These are phyloP conservation scores for Uncinocarpus reesii DNA, from an alignment of 2,329 filamentous ascomycete genomes.

Conservation along the genomic window DNA sequence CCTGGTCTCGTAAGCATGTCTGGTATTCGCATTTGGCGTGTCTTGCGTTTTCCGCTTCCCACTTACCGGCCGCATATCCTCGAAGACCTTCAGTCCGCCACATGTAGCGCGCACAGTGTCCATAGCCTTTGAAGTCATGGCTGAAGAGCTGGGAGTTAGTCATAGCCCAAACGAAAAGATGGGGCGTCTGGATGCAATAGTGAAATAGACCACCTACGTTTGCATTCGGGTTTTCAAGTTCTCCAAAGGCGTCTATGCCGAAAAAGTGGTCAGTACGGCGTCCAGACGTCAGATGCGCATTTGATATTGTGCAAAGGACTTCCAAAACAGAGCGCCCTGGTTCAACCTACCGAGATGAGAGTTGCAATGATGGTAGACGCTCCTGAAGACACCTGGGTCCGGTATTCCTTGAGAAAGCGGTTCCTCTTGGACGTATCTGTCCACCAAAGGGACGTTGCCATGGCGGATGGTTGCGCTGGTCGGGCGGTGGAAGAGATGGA, in stretches of 20 bases:
- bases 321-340: not conserved
- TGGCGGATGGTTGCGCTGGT: constrained; percentile 23
- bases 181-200: too few species aligned
- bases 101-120: constrained; percentile 37
- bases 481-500: constrained; percentile 23
- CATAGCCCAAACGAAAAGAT: too few species aligned
- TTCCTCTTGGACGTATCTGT: constrained; percentile 34
- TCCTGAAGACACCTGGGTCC: constrained; percentile 39
- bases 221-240: constrained; percentile 43
- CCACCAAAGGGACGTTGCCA: constrained; percentile 27
- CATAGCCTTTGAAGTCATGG: constrained; percentile 37
- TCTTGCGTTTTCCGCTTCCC: too few species aligned
- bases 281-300: not conserved
- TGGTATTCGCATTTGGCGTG: not conserved
- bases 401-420: constrained; percentile 37
- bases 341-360: constrained; percentile 35
- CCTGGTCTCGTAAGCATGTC: constrained; percentile 23
- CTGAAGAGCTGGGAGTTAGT: constrained; percentile 24
- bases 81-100: constrained; percentile 39
- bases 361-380: constrained; percentile 38
- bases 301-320: not conserved
- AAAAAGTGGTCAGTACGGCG: constrained; percentile 1
- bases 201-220: constrained; percentile 29
- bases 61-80: constrained; percentile 39
- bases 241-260: constrained; percentile 37